These are phyloP conservation scores for Yamadazyma philogaea DNA, from an alignment of 805 yeast genomes.

Conservation along the genomic window DNA sequence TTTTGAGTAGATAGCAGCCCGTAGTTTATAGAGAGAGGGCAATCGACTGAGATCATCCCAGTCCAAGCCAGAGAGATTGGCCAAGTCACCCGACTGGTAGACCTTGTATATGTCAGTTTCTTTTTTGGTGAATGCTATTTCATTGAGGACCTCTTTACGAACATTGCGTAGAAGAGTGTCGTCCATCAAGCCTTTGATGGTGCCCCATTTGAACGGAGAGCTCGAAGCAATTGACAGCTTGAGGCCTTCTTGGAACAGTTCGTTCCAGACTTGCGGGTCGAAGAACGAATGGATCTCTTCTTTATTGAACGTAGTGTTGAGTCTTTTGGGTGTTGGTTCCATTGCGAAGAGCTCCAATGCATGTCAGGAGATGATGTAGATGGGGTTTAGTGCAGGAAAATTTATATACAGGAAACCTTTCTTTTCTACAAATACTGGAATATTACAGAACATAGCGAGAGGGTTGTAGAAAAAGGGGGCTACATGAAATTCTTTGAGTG, in stretches of 20 bases:
- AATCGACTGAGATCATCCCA: constrained; percentile 69
- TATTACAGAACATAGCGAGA: no score
- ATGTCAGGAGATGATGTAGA: neutral
- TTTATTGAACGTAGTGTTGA: constrained; percentile 19
- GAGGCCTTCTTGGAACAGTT: constrained; percentile 37
- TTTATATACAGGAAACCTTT: neutral
- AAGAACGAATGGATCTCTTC: constrained; percentile 42
- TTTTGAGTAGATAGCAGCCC: constrained; percentile 86
- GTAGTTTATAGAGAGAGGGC: constrained; percentile 70
- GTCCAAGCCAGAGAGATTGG: constrained; percentile 83
- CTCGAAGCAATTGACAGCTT: constrained; percentile 48
- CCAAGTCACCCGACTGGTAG: constrained; percentile 84
- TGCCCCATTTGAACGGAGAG: constrained; percentile 88
- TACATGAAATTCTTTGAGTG: no score
- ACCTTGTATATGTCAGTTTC: constrained; percentile 97
- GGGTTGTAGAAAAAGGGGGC: no score
- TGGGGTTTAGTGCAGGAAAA: neutral
- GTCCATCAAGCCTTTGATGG: constrained; percentile 67
- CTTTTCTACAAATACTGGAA: no score
- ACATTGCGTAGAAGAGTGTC: constrained; percentile 77
- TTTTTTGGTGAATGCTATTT: constrained; percentile 87
- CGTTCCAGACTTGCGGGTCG: constrained; percentile 47
- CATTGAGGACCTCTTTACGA: constrained; percentile 74
- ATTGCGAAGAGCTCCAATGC: neutral
- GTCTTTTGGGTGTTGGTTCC: constrained; percentile 11